Percentiles rank a stretch among this genome's conserved stretches.
These are phyloP conservation scores for Krasilnikovozyma curviuscula DNA, from an alignment of 768 basidiomycete genomes.

Conservation along the genomic window DNA sequence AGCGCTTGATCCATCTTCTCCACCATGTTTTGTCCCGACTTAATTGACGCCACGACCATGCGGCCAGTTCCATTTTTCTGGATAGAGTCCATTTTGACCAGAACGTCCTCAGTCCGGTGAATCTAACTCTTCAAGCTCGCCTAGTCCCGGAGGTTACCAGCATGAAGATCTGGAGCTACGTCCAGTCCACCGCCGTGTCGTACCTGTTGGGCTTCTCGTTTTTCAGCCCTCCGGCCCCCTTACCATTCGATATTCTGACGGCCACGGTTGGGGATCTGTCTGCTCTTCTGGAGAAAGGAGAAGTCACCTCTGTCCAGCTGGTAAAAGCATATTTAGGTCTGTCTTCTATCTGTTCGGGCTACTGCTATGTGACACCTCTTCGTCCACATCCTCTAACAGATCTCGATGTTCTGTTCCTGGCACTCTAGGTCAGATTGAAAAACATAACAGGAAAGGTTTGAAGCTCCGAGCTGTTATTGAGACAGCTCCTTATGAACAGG, in stretches of 20 bases:
- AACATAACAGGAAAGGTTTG: constrained; percentile 17
- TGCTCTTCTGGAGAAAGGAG: constrained; percentile 13
- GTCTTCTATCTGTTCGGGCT: background rate
- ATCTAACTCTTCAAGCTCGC: no score
- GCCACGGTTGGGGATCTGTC: constrained; percentile 16
- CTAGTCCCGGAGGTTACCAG: no score
- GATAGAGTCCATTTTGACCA: no score
- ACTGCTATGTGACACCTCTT: background rate
- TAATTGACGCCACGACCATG: no score
- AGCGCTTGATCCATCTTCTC: no score
- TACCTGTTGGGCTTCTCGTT: no score
- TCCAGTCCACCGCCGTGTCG: no score
- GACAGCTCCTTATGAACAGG: constrained; percentile 15
- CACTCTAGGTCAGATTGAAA: constrained; percentile 13
- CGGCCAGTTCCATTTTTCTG: no score
- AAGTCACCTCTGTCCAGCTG: constrained; percentile 16
- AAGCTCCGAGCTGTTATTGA: constrained; percentile 19
- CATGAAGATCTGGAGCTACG: no score
- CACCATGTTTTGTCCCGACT: no score
- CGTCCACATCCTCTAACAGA: background rate
- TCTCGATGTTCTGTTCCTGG: background rate
- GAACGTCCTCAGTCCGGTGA: no score
- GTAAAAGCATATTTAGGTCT: constrained; percentile 14
- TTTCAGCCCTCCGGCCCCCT: no score
- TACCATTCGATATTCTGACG: constrained; percentile 13